Conservation (phyloP, 1,284 basidiomycete species). For the Entoloma clypeatum region DNA sequence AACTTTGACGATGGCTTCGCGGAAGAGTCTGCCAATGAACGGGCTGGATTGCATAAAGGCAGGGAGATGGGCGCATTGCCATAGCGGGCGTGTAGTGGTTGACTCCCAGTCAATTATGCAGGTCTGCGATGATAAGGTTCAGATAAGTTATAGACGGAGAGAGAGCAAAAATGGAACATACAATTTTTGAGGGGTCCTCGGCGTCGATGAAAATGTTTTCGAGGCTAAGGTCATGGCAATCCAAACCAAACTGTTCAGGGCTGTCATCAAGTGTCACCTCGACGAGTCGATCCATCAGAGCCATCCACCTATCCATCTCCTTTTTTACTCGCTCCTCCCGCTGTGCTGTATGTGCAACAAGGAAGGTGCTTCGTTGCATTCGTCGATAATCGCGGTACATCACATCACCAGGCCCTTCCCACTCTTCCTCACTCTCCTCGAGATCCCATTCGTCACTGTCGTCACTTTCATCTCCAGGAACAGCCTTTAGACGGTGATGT, state of each 20-base stretch:
- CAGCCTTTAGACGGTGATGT: constrained; percentile 59
- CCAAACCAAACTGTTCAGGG: constrained; percentile 62
- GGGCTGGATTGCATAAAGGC: constrained; percentile 72
- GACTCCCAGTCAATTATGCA: constrained; percentile 86
- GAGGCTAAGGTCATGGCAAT: constrained; percentile 75
- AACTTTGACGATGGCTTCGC: constrained; percentile 52
- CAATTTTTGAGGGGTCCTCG: constrained; percentile 61
- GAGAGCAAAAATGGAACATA: constrained; percentile 38
- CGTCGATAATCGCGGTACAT: constrained; percentile 79
- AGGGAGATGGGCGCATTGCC: constrained; percentile 77
- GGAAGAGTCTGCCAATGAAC: constrained; percentile 67
- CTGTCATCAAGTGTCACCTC: constrained; percentile 19
- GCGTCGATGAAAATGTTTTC: constrained; percentile 80
- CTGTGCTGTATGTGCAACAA: constrained; percentile 61
- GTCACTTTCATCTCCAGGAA: constrained; percentile 66
- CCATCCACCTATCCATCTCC: constrained; percentile 69
- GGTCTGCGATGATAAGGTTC: constrained; percentile 42
- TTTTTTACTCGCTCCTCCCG: constrained; percentile 57
- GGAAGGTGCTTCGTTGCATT: constrained; percentile 72
- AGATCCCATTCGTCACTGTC: constrained; percentile 70
- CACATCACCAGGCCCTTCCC: constrained; percentile 64
- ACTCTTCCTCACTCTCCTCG: constrained; percentile 72
- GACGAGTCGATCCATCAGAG: constrained; percentile 56
- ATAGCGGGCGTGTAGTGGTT: constrained; percentile 75
- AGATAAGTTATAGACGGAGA: constrained; percentile 5